Percentiles rank a stretch among this genome's conserved stretches.
phyloP scores from a whole-genome alignment of 352 stramenopile species.

The Pythium volutum region DNA sequence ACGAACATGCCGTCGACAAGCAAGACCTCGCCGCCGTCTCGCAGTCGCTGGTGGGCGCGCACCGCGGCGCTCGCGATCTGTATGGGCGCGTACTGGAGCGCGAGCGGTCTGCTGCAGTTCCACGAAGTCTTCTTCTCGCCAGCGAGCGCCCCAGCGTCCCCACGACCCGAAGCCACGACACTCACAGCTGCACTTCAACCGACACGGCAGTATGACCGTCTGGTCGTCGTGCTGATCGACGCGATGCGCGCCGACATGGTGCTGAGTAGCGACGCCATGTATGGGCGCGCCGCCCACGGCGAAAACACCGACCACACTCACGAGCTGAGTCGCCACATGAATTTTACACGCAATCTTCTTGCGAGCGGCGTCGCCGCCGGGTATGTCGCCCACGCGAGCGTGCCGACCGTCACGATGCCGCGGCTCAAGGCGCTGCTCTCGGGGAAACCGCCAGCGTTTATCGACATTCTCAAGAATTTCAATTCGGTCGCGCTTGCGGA shows the following conservation, averaged over 20 bases:
- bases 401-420: slow-evolving; percentile 89
- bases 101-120: slow-evolving; percentile 27
- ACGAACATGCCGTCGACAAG: not conserved
- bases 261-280: slow-evolving; percentile 58
- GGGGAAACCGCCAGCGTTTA: slow-evolving; percentile 82
- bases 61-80: slow-evolving; percentile 8
- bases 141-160: not conserved
- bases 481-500: slow-evolving; percentile 80
- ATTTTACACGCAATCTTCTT: slow-evolving; percentile 55
- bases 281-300: not conserved
- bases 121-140: slow-evolving; percentile 29
- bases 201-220: slow-evolving; percentile 53
- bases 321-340: slow-evolving; percentile 70
- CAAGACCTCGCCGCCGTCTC: not conserved
- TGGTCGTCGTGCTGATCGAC: slow-evolving; percentile 87
- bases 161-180: not conserved
- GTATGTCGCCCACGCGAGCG: slow-evolving; percentile 77
- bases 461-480: slow-evolving; percentile 91
- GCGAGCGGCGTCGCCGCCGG: slow-evolving; percentile 45
- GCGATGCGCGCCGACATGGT: slow-evolving; percentile 88
- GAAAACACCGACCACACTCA: not conserved
- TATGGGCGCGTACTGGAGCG: slow-evolving; percentile 26
- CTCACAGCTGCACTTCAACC: not conserved
- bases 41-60: slow-evolving; percentile 1
- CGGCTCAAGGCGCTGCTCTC: slow-evolving; percentile 85